Percentiles rank a stretch among this genome's conserved stretches.
Conservation (phyloP, 2,329 filamentous ascomycete genomes). For the Penicillium griseofulvum region DNA sequence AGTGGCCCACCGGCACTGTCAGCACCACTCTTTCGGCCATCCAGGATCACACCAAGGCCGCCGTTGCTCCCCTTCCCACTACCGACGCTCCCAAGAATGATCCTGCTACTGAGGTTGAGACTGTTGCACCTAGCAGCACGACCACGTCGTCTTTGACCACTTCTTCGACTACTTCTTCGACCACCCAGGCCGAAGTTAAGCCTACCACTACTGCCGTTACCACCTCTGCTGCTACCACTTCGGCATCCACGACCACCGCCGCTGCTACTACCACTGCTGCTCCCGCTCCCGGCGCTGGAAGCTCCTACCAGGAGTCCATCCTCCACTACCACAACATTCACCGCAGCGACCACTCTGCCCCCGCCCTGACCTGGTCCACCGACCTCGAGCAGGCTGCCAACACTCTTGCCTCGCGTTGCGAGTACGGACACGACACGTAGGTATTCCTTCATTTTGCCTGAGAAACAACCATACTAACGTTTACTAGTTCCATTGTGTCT, state of each 20-base stretch:
- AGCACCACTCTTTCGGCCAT: constrained; percentile 7
- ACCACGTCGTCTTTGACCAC: constrained; percentile 13
- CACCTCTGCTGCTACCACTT: constrained; percentile 38
- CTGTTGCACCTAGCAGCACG: constrained; percentile 10
- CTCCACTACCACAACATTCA: constrained; percentile 81
- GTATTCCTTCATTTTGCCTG: constrained; percentile 38
- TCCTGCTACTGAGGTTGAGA: constrained; percentile 1
- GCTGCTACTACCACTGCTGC: constrained; percentile 28
- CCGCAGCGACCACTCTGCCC: constrained; percentile 75
- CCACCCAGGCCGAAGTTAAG: constrained; percentile 17
- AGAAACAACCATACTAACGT: constrained; percentile 22
- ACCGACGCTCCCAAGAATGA: constrained; percentile 16
- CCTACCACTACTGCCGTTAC: constrained; percentile 39
- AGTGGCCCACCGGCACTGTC: constrained; percentile 28
- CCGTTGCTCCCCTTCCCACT: constrained; percentile 4
- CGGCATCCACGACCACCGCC: constrained; percentile 22
- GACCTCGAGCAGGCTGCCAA: constrained; percentile 63
- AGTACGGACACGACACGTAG: constrained; percentile 74
- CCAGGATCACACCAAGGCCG: constrained; percentile 8
- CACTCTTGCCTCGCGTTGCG: constrained; percentile 63
- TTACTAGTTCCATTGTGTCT: constrained; percentile 49
- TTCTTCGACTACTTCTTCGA: constrained; percentile 11
- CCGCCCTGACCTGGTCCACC: constrained; percentile 63
- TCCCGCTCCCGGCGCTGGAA: constrained; percentile 36
- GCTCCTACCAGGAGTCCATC: constrained; percentile 36